Percentiles rank a stretch among this genome's conserved stretches.
Conservation (phyloP, 805 yeast genomes). For the Zygosaccharomyces rouxii region DNA sequence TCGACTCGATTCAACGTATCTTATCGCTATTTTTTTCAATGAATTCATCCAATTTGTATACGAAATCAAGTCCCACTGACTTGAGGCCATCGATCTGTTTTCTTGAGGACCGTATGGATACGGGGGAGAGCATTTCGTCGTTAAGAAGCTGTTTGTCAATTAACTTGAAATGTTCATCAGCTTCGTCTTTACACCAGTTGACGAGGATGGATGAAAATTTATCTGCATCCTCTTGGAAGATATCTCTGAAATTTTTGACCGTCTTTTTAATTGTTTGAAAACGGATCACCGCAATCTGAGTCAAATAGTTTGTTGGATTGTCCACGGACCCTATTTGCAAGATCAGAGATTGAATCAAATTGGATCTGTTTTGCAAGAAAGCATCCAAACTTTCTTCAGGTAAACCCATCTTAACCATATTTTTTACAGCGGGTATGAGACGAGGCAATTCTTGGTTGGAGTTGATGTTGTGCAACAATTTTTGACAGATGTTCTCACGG, state of each 20-base stretch:
- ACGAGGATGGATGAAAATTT: slow-evolving; percentile 54
- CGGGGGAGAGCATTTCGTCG: slow-evolving; percentile 48
- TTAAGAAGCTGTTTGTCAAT: slow-evolving; percentile 67
- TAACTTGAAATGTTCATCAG: slow-evolving; percentile 52
- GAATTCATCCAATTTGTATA: slow-evolving; percentile 52
- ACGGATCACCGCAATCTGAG: slow-evolving; percentile 58
- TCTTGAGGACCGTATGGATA: slow-evolving; percentile 52
- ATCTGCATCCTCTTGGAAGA: slow-evolving; percentile 41
- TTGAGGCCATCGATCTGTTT: slow-evolving; percentile 62
- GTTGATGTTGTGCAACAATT: slow-evolving; percentile 36
- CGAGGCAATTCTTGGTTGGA: slow-evolving; percentile 28
- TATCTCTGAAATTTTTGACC: slow-evolving; percentile 46
- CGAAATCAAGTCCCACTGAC: slow-evolving; percentile 67
- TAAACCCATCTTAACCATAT: slow-evolving; percentile 40
- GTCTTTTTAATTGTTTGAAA: slow-evolving; percentile 60
- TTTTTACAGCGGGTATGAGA: slow-evolving; percentile 26
- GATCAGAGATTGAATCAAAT: slow-evolving; percentile 44
- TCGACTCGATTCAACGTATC: slow-evolving; percentile 1
- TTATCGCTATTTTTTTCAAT: slow-evolving; percentile 24
- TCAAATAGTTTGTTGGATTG: slow-evolving; percentile 55
- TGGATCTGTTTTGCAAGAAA: slow-evolving; percentile 46
- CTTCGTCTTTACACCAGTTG: slow-evolving; percentile 71
- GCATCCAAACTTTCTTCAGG: slow-evolving; percentile 46
- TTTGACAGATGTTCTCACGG: slow-evolving; percentile 31
- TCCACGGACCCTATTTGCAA: slow-evolving; percentile 43